phyloP scores from a whole-genome alignment of 352 stramenopile species.

The Blastocystis sp. region DNA sequence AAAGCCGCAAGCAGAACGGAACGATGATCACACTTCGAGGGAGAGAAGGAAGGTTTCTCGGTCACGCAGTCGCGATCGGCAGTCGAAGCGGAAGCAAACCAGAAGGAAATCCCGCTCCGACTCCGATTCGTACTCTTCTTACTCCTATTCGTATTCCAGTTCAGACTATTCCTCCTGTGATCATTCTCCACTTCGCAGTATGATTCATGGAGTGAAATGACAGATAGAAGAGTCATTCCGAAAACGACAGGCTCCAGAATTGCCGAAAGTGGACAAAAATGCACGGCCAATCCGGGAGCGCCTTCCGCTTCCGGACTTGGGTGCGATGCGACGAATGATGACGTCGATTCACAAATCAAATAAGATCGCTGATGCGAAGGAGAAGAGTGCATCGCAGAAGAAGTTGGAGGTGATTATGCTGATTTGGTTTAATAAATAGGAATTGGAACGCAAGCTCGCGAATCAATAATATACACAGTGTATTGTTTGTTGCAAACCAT shows the following conservation, averaged over 20 bases:
- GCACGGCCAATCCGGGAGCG: conserved; percentile 37
- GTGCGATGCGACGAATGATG: conserved; percentile 49
- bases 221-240: not conserved
- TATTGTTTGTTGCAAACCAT: not conserved
- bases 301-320: conserved; percentile 38
- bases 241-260: not conserved
- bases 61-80: not conserved
- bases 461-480: not conserved
- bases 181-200: not conserved
- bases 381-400: not conserved
- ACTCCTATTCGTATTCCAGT: conserved; percentile 62
- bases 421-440: not conserved
- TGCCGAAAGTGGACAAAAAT: not conserved
- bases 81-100: not conserved
- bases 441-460: conserved; percentile 35
- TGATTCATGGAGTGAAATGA: not conserved
- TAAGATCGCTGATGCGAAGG: conserved; percentile 8
- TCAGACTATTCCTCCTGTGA: conserved; percentile 4
- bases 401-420: conserved; percentile 30
- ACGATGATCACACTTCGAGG: not conserved
- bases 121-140: conserved; percentile 2
- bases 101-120: conserved; percentile 5
- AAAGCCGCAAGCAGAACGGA: not conserved
- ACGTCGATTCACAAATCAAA: conserved; percentile 47
- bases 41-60: not conserved